Percentiles rank a stretch among this genome's conserved stretches.
These are phyloP conservation scores for Megacollybia marginata DNA, from an alignment of 768 basidiomycete genomes.

Conservation along the genomic window DNA sequence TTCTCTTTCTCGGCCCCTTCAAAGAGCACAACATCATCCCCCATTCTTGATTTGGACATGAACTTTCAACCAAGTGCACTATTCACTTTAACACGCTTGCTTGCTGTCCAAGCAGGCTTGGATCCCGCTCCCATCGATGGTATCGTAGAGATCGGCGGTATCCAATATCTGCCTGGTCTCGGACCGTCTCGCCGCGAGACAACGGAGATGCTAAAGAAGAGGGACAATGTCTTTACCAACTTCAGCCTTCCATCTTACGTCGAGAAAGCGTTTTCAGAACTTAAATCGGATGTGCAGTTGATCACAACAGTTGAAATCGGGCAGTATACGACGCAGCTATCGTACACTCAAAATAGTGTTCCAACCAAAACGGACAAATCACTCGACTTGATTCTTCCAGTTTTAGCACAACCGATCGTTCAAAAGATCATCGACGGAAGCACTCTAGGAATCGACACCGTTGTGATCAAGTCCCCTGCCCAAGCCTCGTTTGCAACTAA, in stretches of 20 bases:
- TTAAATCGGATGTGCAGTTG: slow-evolving; percentile 55
- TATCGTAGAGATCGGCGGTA: slow-evolving; percentile 62
- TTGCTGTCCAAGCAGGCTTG: slow-evolving; percentile 59
- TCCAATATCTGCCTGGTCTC: slow-evolving; percentile 45
- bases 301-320: slow-evolving; percentile 53
- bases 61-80: slow-evolving; percentile 62
- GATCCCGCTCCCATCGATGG: slow-evolving; percentile 55
- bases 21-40: slow-evolving; percentile 48
- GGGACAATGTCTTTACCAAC: slow-evolving; percentile 26
- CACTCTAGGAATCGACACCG: slow-evolving; percentile 45
- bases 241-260: slow-evolving; percentile 61
- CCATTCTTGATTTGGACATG: slow-evolving; percentile 51
- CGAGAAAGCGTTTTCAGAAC: slow-evolving; percentile 56
- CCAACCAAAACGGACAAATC: slow-evolving; percentile 54
- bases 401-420: slow-evolving; percentile 69
- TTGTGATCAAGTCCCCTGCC: slow-evolving; percentile 53
- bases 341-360: slow-evolving; percentile 51
- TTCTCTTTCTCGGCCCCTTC: slow-evolving; percentile 43
- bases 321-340: slow-evolving; percentile 53
- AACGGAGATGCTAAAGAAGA: slow-evolving; percentile 44
- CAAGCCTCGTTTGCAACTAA: slow-evolving; percentile 49
- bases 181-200: slow-evolving; percentile 18
- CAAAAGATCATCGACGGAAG: slow-evolving; percentile 60
- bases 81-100: slow-evolving; percentile 62
- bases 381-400: slow-evolving; percentile 56